Base-by-base conservation (phyloP, 2,329 filamentous ascomycete species). In the Mariannaea elegans region DNA sequence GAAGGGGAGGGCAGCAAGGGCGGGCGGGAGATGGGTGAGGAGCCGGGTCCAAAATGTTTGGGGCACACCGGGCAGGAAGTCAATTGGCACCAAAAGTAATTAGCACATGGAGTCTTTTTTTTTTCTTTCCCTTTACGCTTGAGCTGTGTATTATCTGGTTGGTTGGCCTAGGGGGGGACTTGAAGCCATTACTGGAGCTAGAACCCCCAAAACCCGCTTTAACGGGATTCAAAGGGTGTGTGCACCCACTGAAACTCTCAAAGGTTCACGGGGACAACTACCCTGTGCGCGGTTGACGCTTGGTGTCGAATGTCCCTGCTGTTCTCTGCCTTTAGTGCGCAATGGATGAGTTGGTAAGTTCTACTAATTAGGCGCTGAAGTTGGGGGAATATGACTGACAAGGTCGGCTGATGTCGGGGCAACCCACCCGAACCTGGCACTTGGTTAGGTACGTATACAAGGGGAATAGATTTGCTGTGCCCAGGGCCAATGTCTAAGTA, bases 321-420 rank as follows among this genome's bases (percentile, higher is more conserved):
- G 21, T 12, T 12, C 23, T 27, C 19, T 27, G 10, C 21, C 41
- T 44, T 24, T 27, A 6, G 9, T 5, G 24, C 9, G 24, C 24
- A 27, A 27, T 9, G 19, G 21, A n/a, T 44, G 41, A 27, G 19
- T 7, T 44, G 21, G 32, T 14, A 10, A 36, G n/a, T 10, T 10
- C 24, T 27, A 27, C 24, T 27, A 9, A 9, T 27, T 9, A 27
- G 29, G 19, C 21, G 44, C 23, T n/a, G 13, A 8, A 19, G 12
- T 10, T 7, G 36, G 23, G 32, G 38, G 12, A 38, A 45, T 27
- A 24, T 24, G 41, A 44, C 41, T 24, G 41, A 44, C 41, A 58
- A 19, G 51, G 44, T 73, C 71, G 71, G 71, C 71, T 73, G 71
- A 73, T 73, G 58, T 73, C 71, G 71, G 71, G 62, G 23, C 56